Conservation (phyloP, 2,329 filamentous ascomycete genomes). For the Hypoxylon sp. region DNA sequence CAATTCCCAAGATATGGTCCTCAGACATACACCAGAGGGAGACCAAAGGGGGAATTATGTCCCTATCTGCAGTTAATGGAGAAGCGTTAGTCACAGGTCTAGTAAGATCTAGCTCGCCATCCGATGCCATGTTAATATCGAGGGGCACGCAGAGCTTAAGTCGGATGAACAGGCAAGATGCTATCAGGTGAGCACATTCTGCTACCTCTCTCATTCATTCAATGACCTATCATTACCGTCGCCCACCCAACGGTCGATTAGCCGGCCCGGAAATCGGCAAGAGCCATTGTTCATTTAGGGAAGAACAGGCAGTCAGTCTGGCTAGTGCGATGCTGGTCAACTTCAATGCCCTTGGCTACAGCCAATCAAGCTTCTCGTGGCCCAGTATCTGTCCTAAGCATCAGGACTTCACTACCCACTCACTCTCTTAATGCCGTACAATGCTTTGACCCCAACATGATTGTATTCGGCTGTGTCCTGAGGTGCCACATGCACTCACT, state of each 20-base stretch:
- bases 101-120: conserved; percentile 49
- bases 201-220: conserved; percentile 20
- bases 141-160: conserved; percentile 43
- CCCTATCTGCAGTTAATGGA: conserved; percentile 34
- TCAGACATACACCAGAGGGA: conserved; percentile 23
- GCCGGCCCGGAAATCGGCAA: conserved; percentile 5
- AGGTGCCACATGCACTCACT: conserved; percentile 5
- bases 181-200: conserved; percentile 45
- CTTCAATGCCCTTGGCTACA: conserved; percentile 7
- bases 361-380: conserved; percentile 15
- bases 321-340: conserved; percentile 7
- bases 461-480: conserved; percentile 16
- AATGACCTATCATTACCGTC: conserved; percentile 8
- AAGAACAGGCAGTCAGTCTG: neutral
- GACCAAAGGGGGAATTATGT: conserved; percentile 39
- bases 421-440: conserved; percentile 5
- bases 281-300: conserved; percentile 8
- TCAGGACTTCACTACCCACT: neutral
- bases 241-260: conserved; percentile 3
- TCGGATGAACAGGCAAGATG: conserved; percentile 42
- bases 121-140: conserved; percentile 54
- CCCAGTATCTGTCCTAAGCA: conserved; percentile 21
- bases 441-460: conserved; percentile 31
- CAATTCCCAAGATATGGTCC: conserved; percentile 21
- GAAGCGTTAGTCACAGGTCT: conserved; percentile 32